phyloP scores from a whole-genome alignment of 169 alveolate species.

The Plasmodium relictum region DNA sequence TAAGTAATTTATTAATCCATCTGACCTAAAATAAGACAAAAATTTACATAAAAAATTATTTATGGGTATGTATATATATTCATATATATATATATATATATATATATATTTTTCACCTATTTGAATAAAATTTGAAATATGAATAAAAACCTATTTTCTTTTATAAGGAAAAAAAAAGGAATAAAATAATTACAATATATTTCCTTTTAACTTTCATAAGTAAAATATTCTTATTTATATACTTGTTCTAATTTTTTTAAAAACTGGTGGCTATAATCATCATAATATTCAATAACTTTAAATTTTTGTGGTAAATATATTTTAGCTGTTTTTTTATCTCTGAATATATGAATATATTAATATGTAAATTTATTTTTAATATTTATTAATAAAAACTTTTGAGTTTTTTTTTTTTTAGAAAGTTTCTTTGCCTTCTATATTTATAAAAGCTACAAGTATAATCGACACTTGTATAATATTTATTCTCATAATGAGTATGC shows the following conservation, averaged over 20 bases:
- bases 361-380: background rate
- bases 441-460: constrained; percentile 40
- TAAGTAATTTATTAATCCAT: constrained; percentile 33
- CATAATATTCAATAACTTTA: constrained; percentile 63
- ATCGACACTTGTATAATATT: constrained; percentile 38
- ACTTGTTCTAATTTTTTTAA: constrained; percentile 45
- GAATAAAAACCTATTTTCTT: constrained; percentile 64
- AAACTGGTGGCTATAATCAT: constrained; percentile 28
- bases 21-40: constrained; percentile 16
- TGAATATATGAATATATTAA: background rate
- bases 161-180: constrained; percentile 10
- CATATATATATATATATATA: background rate
- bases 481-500: constrained; percentile 65
- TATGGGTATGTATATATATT: background rate
- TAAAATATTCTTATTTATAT: background rate
- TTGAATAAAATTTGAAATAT: constrained; percentile 42
- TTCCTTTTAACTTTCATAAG: background rate
- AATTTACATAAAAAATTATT: too few species aligned
- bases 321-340: constrained; percentile 59
- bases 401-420: background rate
- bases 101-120: constrained; percentile 15
- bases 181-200: background rate
- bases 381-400: background rate
- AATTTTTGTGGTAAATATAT: constrained; percentile 48
- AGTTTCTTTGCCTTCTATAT: constrained; percentile 45